Evolutionary conservation across 805 yeast genomes (phyloP), one percentile per base, ranked within the genome.

Genomic region (Metschnikowia colocasiae): DNA sequence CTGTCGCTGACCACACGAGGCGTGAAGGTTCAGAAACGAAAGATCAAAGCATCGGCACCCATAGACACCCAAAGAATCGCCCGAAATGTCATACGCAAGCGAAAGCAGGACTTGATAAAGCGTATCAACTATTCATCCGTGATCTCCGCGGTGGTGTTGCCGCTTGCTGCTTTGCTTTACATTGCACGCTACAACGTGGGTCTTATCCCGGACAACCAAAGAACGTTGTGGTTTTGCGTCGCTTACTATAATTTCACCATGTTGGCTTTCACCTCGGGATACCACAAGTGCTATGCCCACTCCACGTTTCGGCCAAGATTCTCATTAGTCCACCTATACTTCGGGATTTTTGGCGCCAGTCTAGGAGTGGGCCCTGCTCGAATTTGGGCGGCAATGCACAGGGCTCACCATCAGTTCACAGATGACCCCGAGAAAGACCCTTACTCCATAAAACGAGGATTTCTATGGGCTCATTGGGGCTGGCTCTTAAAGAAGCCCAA

Each of bases 351-450:
- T 37, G 91, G 92, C 5, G 69, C 84, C 15, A 84, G 87, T 54
- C 80, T 83, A 6, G 95, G 90, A 2, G 69, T 88, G 45, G 95
- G 95, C 4, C 76, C 87, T 2, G 80, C 83, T 10, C 75, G 83
- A 59, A 78, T 84, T 78, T 89, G 95, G 95, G 83, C 87, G 19
- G 74, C 83, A 13, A 75, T 87, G 39, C 98, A 91, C 70, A 73
- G 95, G 50, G 90, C 94, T 3, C 97, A 91, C 68, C 97, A 91
- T 66, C 80, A 92, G 49, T 87, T 78, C 64, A 83, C 94, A 36
- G 76, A 71, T 50, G 96, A 91, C 61, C 85, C 95, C 0, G 95
- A 87, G 50, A 76, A 78, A 58, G 98, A 91, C 64, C 97, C 98
- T 1, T 89, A 87, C 66, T 82, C 82, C 59, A 83, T 86, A 32